Percentiles rank a stretch among this genome's conserved stretches.
phyloP scores from a whole-genome alignment of 768 basidiomycete genomes.

The Candolleomyces efflorescens region DNA sequence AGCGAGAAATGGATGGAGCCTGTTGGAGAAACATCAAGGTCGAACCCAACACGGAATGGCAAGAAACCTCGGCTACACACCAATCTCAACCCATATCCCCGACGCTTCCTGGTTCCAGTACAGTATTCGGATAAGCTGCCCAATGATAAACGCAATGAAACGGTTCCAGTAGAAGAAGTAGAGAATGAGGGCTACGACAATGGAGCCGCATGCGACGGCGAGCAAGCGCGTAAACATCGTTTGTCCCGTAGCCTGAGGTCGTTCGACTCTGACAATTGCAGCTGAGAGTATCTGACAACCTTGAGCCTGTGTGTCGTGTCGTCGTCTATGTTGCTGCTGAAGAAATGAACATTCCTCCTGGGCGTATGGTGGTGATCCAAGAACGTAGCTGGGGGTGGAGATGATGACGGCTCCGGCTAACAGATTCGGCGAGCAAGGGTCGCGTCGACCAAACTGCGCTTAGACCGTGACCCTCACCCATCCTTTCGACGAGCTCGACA shows the following conservation, averaged over 20 bases:
- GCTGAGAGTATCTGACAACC: neutral
- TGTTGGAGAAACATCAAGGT: slow-evolving; percentile 20
- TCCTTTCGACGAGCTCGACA: slow-evolving; percentile 17
- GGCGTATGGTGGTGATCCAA: neutral
- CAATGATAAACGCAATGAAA: slow-evolving; percentile 65
- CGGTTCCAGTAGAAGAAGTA: slow-evolving; percentile 94
- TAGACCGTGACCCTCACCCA: neutral
- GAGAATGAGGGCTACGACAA: slow-evolving; percentile 51
- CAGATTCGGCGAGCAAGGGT: too few relatives aligned
- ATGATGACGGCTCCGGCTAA: neutral
- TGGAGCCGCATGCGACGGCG: slow-evolving; percentile 59
- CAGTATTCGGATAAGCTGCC: slow-evolving; percentile 59
- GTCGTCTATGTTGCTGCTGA: neutral
- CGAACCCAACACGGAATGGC: neutral
- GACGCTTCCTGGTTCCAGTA: slow-evolving; percentile 76
- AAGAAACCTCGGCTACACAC: slow-evolving; percentile 30
- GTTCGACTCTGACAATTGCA: neutral
- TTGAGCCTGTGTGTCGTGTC: too few relatives aligned
- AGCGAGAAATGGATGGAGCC: slow-evolving; percentile 92
- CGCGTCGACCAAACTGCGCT: neutral
- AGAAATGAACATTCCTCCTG: neutral
- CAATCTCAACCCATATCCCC: slow-evolving; percentile 84
- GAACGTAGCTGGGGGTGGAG: neutral
- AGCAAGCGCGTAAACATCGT: slow-evolving; percentile 57
- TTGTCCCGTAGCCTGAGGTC: neutral